Evolutionary conservation across 148 eudicot species (phyloP), one percentile per base, ranked within the genome.

Genomic region (Silene latifolia): DNA sequence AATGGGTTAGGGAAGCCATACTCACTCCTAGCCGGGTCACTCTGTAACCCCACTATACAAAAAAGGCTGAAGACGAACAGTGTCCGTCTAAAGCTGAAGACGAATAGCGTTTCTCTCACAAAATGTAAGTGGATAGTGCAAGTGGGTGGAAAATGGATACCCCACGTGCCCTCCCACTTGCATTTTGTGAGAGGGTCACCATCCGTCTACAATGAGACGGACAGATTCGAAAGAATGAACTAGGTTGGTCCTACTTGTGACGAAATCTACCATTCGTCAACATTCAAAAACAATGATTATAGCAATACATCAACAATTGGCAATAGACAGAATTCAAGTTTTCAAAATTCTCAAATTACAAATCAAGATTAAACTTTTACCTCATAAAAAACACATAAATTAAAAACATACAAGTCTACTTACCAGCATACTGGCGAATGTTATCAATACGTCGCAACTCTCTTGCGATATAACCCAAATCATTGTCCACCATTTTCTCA

Each of bases 341-440:
- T 39, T 39, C 44, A 6, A 39, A 39, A 6, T 39, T 7, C 44
- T 8, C 8, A 6, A 0, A 39, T 39, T 39, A 58, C 57, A 58
- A 67, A 23, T 47, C 67, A 51, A 76, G 19, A 21, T 76, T 57
- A 17, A 12, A 59, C 63, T 15, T 18, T 32, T 0, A 10, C 60
- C 12, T 8, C 0, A 29, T 0, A 39, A 11, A 64, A 53, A 74
- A 67, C 18, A 51, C 29, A 65, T 51, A 35, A 51, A 39, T 62
- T 23, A 73, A 62, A 63, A 17, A 64, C 67, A 74, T 64, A 4
- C 66, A 21, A 59, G 46, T 24, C 15, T 15, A 48, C 75, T 64
- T 25, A 87, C 89, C 86, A 14, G 83, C 78, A 75, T 85, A 87
- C 42, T 67, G 75, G 44, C 88, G 85, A 69, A 87, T 59, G 8